Evolutionary conservation across 192 early-diverging fungal genomes (phyloP).

Genomic region (Coemansia sp.): DNA sequence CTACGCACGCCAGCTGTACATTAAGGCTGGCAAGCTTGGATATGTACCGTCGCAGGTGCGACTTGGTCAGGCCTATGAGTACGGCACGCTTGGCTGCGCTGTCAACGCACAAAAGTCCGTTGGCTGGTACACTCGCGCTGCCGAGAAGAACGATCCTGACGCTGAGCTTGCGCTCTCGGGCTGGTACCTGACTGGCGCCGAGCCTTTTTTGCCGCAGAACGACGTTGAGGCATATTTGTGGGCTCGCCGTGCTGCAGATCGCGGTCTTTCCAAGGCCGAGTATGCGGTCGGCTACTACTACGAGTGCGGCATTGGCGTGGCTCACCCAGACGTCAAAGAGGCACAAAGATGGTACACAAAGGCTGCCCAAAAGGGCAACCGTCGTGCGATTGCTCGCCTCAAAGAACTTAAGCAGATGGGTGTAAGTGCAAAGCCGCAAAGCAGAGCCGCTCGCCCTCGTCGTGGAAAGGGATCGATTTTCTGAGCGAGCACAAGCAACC

Average conservation of each 20-base stretch:
- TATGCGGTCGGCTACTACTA: slow-evolving; percentile 96
- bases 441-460: slow-evolving; percentile 27
- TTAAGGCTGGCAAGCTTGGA: slow-evolving; percentile 88
- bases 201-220: slow-evolving; percentile 83
- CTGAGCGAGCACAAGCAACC: slow-evolving; percentile 1
- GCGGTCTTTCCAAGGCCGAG: slow-evolving; percentile 91
- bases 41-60: slow-evolving; percentile 92
- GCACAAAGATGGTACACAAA: slow-evolving; percentile 87
- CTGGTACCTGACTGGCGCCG: slow-evolving; percentile 96
- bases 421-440: slow-evolving; percentile 12
- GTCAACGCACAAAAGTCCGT: slow-evolving; percentile 88
- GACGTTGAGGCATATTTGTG: slow-evolving; percentile 97
- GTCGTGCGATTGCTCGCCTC: slow-evolving; percentile 76
- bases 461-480: slow-evolving; percentile 47
- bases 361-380: slow-evolving; percentile 82
- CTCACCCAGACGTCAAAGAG: slow-evolving; percentile 66
- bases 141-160: slow-evolving; percentile 86
- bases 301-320: slow-evolving; percentile 86
- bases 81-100: slow-evolving; percentile 84
- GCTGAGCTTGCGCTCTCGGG: slow-evolving; percentile 92
- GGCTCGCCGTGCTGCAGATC: slow-evolving; percentile 95
- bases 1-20: slow-evolving; percentile 90
- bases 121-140: slow-evolving; percentile 93
- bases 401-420: slow-evolving; percentile 78
- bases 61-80: slow-evolving; percentile 91